Base-by-base conservation (phyloP, 1,284 basidiomycete genomes). In the Papiliotrema nemorosa region DNA sequence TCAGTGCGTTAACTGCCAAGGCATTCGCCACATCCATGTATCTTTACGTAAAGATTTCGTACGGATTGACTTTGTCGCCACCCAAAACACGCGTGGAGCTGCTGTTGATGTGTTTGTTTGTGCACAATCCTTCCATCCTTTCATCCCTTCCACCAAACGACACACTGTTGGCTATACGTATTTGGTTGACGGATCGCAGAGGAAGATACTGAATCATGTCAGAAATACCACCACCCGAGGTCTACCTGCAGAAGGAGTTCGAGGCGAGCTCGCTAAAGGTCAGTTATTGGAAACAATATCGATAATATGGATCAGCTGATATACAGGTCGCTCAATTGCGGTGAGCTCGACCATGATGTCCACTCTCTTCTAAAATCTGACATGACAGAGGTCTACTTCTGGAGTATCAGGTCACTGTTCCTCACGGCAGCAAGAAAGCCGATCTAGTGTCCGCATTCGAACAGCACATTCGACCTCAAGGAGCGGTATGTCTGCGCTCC, bases 381-480 rank as follows among this genome's bases (percentile, higher is more conserved):
- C 3, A 29, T 24, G 33, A 21, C 50, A 71, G 72, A 40, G 64
- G 63, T 13, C 72, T 97, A 49, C 80, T 97, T 45, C 82, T 86
- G 35, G 86, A 86, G 65, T 89, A 97, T 75, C 82, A 86, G 55
- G 78, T 94, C 63, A 77, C 78, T 27, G 89, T 86, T 73, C 83
- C 87, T 5, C 81, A 84, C 3, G 83, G 84, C 1, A 86, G 88
- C 63, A 89, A 88, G 56, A 97, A 97, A 74, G 78, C 84, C 5
- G 90, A 89, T 62, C 82, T 97, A 22, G 81, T 97, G 10, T 78
- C 83, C 35, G 76, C 85, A 3, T 97, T 92, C 74, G 83, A 90
- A 53, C 79, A 84, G 31, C 79, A 89, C 70, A 81, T 97, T 60
- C 83, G 81, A 61, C 77, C 83, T 7, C 81, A 81, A 49, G 78